Percentiles rank a stretch among this genome's conserved stretches.
Conservation (phyloP, 768 basidiomycete genomes). For the Calvatia gigantea region DNA sequence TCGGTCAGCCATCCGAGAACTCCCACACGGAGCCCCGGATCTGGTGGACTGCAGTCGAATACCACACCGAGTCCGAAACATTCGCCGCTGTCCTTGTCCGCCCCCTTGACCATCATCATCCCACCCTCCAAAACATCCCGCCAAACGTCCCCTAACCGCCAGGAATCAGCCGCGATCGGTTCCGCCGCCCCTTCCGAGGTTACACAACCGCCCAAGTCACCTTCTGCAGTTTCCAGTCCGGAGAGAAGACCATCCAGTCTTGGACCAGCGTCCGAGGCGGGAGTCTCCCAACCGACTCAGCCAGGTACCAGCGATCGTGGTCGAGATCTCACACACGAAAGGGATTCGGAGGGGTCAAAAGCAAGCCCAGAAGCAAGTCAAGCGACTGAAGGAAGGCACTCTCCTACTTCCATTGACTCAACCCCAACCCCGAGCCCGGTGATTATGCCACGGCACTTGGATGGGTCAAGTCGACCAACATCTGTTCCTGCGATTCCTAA, state of each 20-base stretch:
- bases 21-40: no score
- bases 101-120: background rate
- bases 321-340: background rate
- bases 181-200: background rate
- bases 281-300: background rate
- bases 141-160: background rate
- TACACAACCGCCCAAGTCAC: background rate
- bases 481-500: background rate
- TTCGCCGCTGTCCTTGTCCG: no score
- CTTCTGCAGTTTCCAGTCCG: background rate
- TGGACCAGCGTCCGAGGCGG: background rate
- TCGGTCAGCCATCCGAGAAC: no score
- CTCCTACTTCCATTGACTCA: conserved; percentile 10
- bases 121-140: background rate
- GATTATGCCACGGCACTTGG: background rate
- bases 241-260: background rate
- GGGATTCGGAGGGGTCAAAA: background rate
- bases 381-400: background rate
- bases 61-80: no score
- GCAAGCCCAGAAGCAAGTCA: background rate
- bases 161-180: background rate
- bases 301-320: background rate
- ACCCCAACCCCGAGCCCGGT: conserved; percentile 7
- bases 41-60: no score
- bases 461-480: background rate